Conservation (phyloP, 2,329 filamentous ascomycete species). For the Dryadomyces quercivorus region DNA sequence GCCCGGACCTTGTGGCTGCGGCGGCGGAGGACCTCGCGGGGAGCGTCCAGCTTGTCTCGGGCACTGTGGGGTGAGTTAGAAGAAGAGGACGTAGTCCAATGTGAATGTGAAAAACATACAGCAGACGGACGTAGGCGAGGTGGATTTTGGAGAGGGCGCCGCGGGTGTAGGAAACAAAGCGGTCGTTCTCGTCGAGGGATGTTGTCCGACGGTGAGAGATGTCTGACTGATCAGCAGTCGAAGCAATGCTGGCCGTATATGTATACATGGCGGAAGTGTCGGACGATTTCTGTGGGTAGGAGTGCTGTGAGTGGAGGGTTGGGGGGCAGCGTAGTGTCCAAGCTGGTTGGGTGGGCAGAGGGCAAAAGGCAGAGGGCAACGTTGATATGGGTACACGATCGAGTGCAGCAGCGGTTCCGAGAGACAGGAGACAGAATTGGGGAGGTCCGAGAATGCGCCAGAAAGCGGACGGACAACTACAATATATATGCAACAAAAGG, state of each 20-base stretch:
- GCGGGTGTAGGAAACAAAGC: conserved; percentile 28
- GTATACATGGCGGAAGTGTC: background rate
- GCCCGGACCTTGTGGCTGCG: conserved; percentile 14
- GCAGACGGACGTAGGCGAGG: conserved; percentile 26
- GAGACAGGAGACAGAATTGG: no score
- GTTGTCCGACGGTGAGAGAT: background rate
- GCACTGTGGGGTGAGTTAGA: conserved; percentile 4
- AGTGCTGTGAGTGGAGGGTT: no score
- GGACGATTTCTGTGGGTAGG: no score
- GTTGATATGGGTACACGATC: no score
- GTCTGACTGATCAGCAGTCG: background rate
- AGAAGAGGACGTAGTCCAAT: background rate
- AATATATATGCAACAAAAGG: background rate
- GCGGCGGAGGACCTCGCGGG: conserved; percentile 13
- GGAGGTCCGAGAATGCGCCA: no score
- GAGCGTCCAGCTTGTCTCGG: conserved; percentile 10
- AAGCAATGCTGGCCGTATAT: background rate
- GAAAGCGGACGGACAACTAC: no score
- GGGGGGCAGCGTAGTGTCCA: no score
- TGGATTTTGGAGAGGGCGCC: conserved; percentile 31
- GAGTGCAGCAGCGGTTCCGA: no score
- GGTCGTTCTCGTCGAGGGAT: conserved; percentile 14
- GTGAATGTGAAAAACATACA: conserved; percentile 2
- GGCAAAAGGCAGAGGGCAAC: no score
- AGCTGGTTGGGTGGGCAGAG: no score